Evolutionary conservation across 176 grass and related monocot genomes (phyloP).

Genomic region (Avena eriantha): DNA sequence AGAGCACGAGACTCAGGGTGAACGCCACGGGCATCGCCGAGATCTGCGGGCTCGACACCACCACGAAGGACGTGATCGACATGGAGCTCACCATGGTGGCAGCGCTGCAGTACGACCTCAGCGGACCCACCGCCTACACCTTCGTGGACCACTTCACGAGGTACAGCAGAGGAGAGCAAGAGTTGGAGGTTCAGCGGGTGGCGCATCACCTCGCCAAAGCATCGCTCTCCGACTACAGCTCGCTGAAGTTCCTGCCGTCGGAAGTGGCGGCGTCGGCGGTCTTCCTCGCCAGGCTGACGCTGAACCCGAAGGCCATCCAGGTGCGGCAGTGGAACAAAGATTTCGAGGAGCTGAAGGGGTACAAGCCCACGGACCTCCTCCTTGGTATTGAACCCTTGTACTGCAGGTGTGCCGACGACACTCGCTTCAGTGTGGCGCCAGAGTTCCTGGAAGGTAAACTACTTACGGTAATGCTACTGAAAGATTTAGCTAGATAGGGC

Average conservation of each 20-base stretch:
- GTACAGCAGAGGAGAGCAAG: neutral
- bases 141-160: conserved; percentile 45
- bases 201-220: neutral
- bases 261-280: conserved; percentile 36
- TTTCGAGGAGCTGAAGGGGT: conserved; percentile 32
- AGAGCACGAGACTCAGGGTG: neutral
- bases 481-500: too few relatives aligned
- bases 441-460: neutral
- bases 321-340: neutral
- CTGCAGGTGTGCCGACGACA: neutral
- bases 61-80: neutral
- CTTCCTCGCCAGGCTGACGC: conserved; percentile 25
- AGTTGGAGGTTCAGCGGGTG: neutral
- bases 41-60: neutral
- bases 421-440: neutral
- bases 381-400: neutral
- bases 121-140: conserved; percentile 31
- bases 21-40: neutral
- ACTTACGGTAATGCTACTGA: too few relatives aligned
- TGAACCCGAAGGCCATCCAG: neutral
- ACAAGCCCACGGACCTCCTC: conserved; percentile 15
- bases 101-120: conserved; percentile 29
- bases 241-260: conserved; percentile 22
- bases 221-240: conserved; percentile 16
- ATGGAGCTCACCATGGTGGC: neutral